Percentiles rank a stretch among this genome's conserved stretches.
Conservation (phyloP, 2,329 filamentous ascomycete genomes). For the Xenoacremonium recifei region DNA sequence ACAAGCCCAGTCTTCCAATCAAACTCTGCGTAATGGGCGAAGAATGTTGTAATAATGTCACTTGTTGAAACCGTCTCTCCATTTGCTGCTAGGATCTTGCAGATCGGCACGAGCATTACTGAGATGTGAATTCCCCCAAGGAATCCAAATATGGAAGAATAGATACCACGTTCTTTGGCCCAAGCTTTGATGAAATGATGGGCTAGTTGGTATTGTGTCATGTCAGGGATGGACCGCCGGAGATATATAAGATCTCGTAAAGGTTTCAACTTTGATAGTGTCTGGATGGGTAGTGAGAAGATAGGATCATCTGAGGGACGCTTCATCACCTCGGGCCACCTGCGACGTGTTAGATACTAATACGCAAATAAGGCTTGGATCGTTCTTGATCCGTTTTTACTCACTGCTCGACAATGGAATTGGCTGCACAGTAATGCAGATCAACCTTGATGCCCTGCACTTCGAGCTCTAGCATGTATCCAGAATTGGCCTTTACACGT, state of each 20-base stretch:
- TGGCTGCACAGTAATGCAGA: constrained; percentile 64
- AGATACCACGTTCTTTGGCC: constrained; percentile 61
- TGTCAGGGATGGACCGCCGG: constrained; percentile 57
- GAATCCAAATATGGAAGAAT: constrained; percentile 63
- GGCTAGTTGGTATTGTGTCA: constrained; percentile 55
- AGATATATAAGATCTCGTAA: constrained; percentile 62
- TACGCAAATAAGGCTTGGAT: constrained; percentile 7
- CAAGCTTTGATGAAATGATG: constrained; percentile 61
- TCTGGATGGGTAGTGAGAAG: constrained; percentile 55
- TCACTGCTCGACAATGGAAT: constrained; percentile 52
- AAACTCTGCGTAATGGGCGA: constrained; percentile 59
- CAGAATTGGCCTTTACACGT: constrained; percentile 56
- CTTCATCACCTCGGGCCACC: constrained; percentile 47
- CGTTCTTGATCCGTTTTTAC: too few species aligned
- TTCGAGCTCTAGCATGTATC: constrained; percentile 63
- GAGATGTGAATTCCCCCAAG: constrained; percentile 65
- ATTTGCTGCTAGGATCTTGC: constrained; percentile 49
- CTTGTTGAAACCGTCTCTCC: constrained; percentile 39
- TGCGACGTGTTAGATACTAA: constrained; percentile 9
- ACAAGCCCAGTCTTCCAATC: constrained; percentile 56
- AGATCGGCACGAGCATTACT: constrained; percentile 58
- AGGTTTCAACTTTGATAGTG: constrained; percentile 62
- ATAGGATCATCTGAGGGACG: constrained; percentile 49
- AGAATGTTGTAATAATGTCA: constrained; percentile 59
- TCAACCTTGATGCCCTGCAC: constrained; percentile 59